phyloP scores from a whole-genome alignment of 164 flowering plant genomes.

The Chimonanthus salicifolius region DNA sequence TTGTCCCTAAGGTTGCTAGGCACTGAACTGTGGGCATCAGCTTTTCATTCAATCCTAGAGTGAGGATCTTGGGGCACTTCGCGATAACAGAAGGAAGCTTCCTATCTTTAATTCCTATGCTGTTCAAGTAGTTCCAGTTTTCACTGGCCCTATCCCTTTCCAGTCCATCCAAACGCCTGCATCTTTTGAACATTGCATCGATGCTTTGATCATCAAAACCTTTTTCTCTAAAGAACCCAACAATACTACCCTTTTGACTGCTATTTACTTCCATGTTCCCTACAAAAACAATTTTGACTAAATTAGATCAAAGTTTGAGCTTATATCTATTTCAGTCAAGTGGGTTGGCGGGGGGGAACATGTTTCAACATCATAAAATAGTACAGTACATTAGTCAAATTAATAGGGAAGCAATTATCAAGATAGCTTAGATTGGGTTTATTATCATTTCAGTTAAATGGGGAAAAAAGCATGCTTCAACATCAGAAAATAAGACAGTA shows the following conservation, averaged over 20 bases:
- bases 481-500: no score
- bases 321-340: not conserved
- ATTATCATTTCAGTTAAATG: not conserved
- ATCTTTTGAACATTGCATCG: conserved; percentile 57
- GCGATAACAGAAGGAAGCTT: conserved; percentile 68
- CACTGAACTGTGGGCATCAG: conserved; percentile 83
- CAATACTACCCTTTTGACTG: conserved; percentile 36
- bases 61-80: conserved; percentile 83
- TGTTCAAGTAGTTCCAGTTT: conserved; percentile 76
- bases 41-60: conserved; percentile 65
- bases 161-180: conserved; percentile 61
- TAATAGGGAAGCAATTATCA: no score
- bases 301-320: not conserved
- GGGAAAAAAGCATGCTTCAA: no score
- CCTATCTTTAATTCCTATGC: conserved; percentile 76
- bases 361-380: not conserved
- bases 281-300: no score
- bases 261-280: conserved; percentile 39
- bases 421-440: not conserved
- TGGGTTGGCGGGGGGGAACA: not conserved
- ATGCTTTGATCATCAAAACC: conserved; percentile 75
- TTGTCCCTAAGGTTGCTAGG: conserved; percentile 62
- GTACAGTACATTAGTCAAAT: not conserved
- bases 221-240: conserved; percentile 75
- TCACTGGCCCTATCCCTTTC: conserved; percentile 58